Base-by-base conservation (phyloP, 2,329 filamentous ascomycete species). In the Ceratocystis destructans region DNA sequence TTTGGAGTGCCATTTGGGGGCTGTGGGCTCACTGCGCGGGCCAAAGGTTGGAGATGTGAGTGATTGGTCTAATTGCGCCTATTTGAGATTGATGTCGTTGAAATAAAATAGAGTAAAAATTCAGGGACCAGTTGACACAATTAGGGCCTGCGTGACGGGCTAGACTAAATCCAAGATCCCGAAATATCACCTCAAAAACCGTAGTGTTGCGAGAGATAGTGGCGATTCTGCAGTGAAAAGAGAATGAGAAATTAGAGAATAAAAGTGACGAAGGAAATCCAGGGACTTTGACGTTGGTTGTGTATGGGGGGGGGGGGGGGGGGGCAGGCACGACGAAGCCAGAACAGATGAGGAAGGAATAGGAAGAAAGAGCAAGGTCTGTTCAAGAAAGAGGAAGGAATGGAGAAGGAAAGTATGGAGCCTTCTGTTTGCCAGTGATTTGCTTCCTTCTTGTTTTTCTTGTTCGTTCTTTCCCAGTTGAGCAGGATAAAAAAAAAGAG, bases 1-100 rank as follows among this genome's bases (percentile, higher is more conserved):
- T 65, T 61, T 68, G 67, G 44, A 69, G 28, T 31, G 66, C 67
- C 66, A 67, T 74, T 20, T 22, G 45, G n/a, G 66, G 70, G 70
- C 25, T 70, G 69, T 28, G 20, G 7, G 20, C 1, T 53, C 48
- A 22, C 12, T 25, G 25, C 25, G 25, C 25, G 22, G 22, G 48
- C 48, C 20, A 72, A 71, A 20, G 69, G 68, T n/a, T 70, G 68
- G 33, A 37, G 33, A 37, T 37, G 12, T 37, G 33, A 8, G 37
- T 41, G 37, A 41, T 15, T 41, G 8, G 37, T 41, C 10, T 41
- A 41, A 41, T 41, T 41, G 37, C 37, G 37, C 37, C 44, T 71
- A 62, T 37, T 25, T 45, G 31, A 22, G 10, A n/a, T 50, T 20
- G 46, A 8, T 8, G 46, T 50, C 22, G 46, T n/a, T 22, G 17